Evolutionary conservation across 2,329 filamentous ascomycete species (phyloP).

Genomic region (Colletotrichum falcatum): DNA sequence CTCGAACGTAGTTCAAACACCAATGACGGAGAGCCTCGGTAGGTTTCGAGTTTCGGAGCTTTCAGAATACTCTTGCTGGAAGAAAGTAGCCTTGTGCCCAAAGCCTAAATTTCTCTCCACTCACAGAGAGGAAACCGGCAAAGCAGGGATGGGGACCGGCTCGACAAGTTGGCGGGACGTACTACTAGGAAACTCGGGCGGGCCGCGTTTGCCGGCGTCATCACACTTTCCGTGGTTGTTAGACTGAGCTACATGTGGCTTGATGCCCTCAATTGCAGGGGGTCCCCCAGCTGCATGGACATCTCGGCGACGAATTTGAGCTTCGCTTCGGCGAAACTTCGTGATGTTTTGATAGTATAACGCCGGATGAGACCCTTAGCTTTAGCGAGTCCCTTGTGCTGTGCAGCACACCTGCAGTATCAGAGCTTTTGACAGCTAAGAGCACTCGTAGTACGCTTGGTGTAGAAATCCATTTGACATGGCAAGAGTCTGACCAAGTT

Average conservation of each 20-base stretch:
- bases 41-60: background rate
- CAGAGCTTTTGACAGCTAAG: conserved; percentile 7
- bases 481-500: background rate
- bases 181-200: background rate
- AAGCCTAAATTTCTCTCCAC: conserved; percentile 1
- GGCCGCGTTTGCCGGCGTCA: conserved; percentile 5
- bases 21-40: background rate
- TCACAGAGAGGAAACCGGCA: background rate
- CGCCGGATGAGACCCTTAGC: too few species aligned
- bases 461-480: background rate
- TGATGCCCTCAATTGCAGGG: conserved; percentile 1
- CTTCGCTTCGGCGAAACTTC: conserved; percentile 20
- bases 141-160: background rate
- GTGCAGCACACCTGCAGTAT: background rate
- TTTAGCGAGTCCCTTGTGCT: background rate
- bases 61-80: conserved; percentile 9
- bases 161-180: background rate
- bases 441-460: conserved; percentile 7
- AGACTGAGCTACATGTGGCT: background rate
- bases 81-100: background rate
- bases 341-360: background rate
- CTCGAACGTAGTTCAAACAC: conserved; percentile 24
- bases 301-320: conserved; percentile 9
- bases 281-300: conserved; percentile 4
- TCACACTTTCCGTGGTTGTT: background rate